A percentile compares a stretch with the other conserved stretches of the same genome.
These are phyloP conservation scores for Rhizophora mangle DNA, from an alignment of 345 rosid genomes.

Conservation along the genomic window DNA sequence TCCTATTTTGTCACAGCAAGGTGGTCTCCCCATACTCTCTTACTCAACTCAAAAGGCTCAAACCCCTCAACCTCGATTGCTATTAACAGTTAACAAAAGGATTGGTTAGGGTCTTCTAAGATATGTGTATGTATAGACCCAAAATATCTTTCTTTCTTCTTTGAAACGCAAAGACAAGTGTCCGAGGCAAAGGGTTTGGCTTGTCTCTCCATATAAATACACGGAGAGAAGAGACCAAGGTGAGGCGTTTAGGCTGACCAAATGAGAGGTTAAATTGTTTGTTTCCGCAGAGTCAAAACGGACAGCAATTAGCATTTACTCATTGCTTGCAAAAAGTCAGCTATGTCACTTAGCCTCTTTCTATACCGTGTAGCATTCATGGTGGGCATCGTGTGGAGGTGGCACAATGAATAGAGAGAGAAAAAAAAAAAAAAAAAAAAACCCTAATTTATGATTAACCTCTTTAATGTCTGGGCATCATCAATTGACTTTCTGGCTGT, in stretches of 20 bases:
- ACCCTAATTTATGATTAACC: constrained; percentile 5
- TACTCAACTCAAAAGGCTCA: too few species aligned
- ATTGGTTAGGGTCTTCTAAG: background rate
- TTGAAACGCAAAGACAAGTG: constrained; percentile 24
- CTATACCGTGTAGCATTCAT: constrained; percentile 35
- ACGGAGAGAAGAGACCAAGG: constrained; percentile 8
- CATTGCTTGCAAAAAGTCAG: constrained; percentile 47
- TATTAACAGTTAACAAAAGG: background rate
- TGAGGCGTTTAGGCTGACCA: constrained; percentile 34
- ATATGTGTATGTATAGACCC: background rate
- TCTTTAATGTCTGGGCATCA: constrained; percentile 1
- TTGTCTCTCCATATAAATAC: constrained; percentile 18
- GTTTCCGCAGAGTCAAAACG: constrained; percentile 49
- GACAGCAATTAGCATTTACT: constrained; percentile 61
- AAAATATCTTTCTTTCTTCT: background rate
- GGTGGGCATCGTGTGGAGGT: constrained; percentile 14
- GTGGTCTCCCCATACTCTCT: constrained; percentile 25
- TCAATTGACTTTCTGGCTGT: background rate
- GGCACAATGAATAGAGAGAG: constrained; percentile 15
- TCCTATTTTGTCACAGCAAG: constrained; percentile 28
- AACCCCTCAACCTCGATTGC: background rate
- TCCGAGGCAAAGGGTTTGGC: constrained; percentile 17
- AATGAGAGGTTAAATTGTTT: constrained; percentile 23
- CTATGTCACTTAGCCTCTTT: constrained; percentile 23
- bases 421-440: background rate